Evolutionary conservation across 139 green algal genomes (phyloP).

Genomic region (Auxenochlorella pyrenoidosa): DNA sequence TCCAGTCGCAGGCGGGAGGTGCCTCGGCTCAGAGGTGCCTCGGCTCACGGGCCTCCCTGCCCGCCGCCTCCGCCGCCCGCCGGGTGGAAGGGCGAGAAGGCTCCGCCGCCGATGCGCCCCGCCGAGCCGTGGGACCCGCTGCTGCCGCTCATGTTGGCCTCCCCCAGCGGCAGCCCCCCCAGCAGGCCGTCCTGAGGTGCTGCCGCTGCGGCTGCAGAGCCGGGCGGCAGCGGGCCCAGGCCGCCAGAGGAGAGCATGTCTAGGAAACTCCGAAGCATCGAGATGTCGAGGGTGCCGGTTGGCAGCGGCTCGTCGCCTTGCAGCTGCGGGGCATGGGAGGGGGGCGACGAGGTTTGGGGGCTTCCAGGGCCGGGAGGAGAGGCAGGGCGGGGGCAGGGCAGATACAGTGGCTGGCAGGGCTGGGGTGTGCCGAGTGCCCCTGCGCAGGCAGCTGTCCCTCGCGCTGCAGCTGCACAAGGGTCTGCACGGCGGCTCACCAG

Average conservation of each 20-base stretch:
- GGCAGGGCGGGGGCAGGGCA: no score
- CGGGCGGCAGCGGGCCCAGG: background rate
- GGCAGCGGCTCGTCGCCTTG: conserved; percentile 8
- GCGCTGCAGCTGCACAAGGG: background rate
- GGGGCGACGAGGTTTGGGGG: background rate
- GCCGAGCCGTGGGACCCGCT: background rate
- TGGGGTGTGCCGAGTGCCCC: background rate
- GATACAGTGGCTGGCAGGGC: no score
- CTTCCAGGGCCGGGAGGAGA: no score
- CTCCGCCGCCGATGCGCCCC: background rate
- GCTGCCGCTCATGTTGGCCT: conserved; percentile 4
- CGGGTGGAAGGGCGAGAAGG: background rate
- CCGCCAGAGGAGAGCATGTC: conserved; percentile 15
- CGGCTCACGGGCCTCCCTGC: background rate
- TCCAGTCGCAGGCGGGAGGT: no score
- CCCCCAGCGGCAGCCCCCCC: background rate
- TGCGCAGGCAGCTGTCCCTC: background rate
- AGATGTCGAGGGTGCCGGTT: background rate
- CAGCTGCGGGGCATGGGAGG: background rate
- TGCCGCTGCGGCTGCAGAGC: background rate
- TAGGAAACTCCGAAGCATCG: conserved; percentile 9
- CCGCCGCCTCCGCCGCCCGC: background rate
- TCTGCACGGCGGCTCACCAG: background rate
- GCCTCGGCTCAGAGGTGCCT: no score
- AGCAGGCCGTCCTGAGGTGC: background rate